phyloP scores from a whole-genome alignment of 179 eudicot species.

The Vitellaria paradoxa region DNA sequence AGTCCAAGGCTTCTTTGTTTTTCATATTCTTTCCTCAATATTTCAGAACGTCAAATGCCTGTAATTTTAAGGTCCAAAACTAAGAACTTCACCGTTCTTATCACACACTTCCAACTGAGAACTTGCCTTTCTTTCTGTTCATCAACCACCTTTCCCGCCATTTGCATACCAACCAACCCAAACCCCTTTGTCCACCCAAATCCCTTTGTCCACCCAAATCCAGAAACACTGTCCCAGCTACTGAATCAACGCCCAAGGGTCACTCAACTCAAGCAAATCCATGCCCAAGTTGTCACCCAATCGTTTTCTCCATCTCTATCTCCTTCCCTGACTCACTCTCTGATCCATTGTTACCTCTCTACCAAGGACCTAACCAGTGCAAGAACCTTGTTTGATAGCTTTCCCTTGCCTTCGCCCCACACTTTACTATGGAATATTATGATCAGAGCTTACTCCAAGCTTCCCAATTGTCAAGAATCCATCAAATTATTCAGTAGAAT shows the following conservation, averaged over 20 bases:
- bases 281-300: constrained; percentile 32
- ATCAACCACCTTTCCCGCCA: constrained; percentile 18
- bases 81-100: neutral
- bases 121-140: constrained; percentile 10
- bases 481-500: constrained; percentile 30
- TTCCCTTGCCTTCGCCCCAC: constrained; percentile 30
- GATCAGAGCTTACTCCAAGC: constrained; percentile 39
- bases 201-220: neutral
- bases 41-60: constrained; percentile 15
- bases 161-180: neutral
- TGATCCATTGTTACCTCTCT: constrained; percentile 36
- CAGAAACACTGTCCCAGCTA: constrained; percentile 22
- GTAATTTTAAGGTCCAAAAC: constrained; percentile 6
- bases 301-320: constrained; percentile 7
- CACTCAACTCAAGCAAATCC: constrained; percentile 35
- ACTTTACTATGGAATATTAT: constrained; percentile 37
- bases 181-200: constrained; percentile 2
- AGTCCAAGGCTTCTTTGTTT: neutral
- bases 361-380: constrained; percentile 20
- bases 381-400: constrained; percentile 24
- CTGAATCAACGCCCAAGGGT: constrained; percentile 28
- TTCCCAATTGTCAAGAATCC: constrained; percentile 26
- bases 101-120: neutral
- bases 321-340: constrained; percentile 28
- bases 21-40: neutral